Base-by-base conservation (phyloP, 768 basidiomycete genomes). In the Galerina sulciceps region DNA sequence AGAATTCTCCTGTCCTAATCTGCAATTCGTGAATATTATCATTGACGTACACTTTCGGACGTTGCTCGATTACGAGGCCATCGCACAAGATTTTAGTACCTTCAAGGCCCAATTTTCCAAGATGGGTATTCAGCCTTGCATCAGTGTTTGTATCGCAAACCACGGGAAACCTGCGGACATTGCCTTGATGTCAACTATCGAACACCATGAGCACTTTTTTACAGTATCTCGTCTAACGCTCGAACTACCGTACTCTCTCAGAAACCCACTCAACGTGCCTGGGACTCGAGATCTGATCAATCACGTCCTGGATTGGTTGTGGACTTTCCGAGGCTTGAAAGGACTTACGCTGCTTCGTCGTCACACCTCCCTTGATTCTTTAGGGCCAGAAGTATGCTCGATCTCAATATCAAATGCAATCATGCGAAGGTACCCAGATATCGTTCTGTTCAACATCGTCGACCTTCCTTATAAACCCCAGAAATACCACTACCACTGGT, bases 1-100 rank as follows among this genome's bases (percentile, higher is more conserved):
- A 2, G 22, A 4, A 23, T 47, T 47, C 35, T n/a, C 5, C 26
- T 51, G 40, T 22, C 54, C 54, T n/a, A 26, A 14, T n/a, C 45
- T 55, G 44, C 20, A 46, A 23, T 55, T 31, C 18, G 36, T 55
- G 35, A 55, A 55, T 46, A 46, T 47, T 13, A 45, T 55, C 14
- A 40, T 55, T 31, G 54, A 55, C 26, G 26, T 31, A 31, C 26
- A 31, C 35, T 40, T 38, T 47, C 35, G 45, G 35, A n/a, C 14
- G 23, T 6, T 13, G 9, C 45, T 37, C 20, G 45, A 36, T n/a
- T 23, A 20, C 26, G 37, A 14, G 1, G 49, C 14, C 22, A 20
- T 51, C 11, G 37, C 37, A 3, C 37, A 22, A n/a, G 23, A 13
- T 20, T 51, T 51, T 14, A 0, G 6, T 40, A 26, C 18, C 11